Conservation (phyloP, 257 asterid genomes). For the Solanum rostratum region DNA sequence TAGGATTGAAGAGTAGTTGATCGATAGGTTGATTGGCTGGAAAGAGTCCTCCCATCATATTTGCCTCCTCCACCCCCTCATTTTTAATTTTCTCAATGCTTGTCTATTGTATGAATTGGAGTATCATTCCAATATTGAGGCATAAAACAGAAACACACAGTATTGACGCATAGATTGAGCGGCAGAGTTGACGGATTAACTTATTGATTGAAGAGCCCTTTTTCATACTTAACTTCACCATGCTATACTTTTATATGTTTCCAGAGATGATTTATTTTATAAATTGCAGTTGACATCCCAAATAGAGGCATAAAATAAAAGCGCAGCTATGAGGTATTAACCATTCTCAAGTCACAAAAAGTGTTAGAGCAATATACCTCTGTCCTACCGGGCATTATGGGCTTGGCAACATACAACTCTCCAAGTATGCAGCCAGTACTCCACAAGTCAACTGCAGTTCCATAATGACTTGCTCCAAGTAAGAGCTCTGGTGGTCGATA, state of each 20-base stretch:
- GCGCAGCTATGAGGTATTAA: neutral
- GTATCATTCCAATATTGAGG: neutral
- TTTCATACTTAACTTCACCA: neutral
- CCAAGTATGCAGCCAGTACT: constrained; percentile 58
- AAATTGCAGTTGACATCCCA: neutral
- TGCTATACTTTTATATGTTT: neutral
- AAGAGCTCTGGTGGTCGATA: constrained; percentile 64
- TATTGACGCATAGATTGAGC: neutral
- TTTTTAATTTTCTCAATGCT: neutral
- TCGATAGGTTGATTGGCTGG: neutral
- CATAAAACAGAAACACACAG: neutral
- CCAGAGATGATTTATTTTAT: neutral
- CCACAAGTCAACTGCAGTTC: constrained; percentile 53
- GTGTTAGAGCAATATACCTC: constrained; percentile 28
- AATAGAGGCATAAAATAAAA: neutral
- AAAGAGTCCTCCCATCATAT: neutral
- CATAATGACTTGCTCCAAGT: constrained; percentile 48
- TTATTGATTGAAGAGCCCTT: neutral
- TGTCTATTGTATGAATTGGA: neutral
- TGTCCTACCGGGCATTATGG: constrained; percentile 50
- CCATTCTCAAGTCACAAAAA: neutral
- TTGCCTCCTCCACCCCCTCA: neutral
- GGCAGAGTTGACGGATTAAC: neutral
- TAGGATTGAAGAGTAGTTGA: neutral
- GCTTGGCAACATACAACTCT: constrained; percentile 50